Evolutionary conservation across 108 stramenopile genomes (phyloP).

Genomic region (Nitzschia inconspicua): DNA sequence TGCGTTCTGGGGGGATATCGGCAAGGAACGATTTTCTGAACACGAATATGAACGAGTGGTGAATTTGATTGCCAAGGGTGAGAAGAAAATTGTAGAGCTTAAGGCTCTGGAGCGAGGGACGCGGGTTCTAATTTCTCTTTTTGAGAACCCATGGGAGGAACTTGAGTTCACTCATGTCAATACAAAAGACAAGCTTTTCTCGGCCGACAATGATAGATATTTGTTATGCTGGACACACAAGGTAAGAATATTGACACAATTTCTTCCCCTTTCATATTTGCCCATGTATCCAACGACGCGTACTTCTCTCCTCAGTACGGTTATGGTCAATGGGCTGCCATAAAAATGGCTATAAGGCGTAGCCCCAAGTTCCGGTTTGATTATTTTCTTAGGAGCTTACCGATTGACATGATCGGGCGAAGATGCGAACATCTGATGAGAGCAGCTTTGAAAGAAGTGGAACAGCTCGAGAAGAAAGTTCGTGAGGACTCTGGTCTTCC

Average conservation of each 20-base stretch:
- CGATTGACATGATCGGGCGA: slow-evolving; percentile 51
- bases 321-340: slow-evolving; percentile 86
- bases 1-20: slow-evolving; percentile 78
- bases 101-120: slow-evolving; percentile 67
- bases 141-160: slow-evolving; percentile 88
- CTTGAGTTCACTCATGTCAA: slow-evolving; percentile 75
- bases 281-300: background rate
- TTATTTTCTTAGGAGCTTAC: slow-evolving; percentile 68
- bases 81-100: slow-evolving; percentile 75
- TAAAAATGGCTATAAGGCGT: slow-evolving; percentile 83
- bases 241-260: slow-evolving; percentile 33
- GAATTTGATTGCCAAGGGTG: slow-evolving; percentile 78
- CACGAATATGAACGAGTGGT: slow-evolving; percentile 86
- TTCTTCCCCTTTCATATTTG: background rate
- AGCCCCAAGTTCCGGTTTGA: slow-evolving; percentile 83
- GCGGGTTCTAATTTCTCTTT: slow-evolving; percentile 61
- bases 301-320: slow-evolving; percentile 32
- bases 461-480: slow-evolving; percentile 63
- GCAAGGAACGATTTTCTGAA: slow-evolving; percentile 70
- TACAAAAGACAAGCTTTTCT: slow-evolving; percentile 65
- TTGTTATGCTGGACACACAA: slow-evolving; percentile 77
- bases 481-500: slow-evolving; percentile 54
- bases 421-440: slow-evolving; percentile 86
- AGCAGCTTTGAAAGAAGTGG: slow-evolving; percentile 83
- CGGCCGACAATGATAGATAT: slow-evolving; percentile 55